Percentiles rank a stretch among this genome's conserved stretches.
Evolutionary conservation across 1,284 basidiomycete genomes (phyloP).

Genomic region (Rhodotorula mucilaginosa): DNA sequence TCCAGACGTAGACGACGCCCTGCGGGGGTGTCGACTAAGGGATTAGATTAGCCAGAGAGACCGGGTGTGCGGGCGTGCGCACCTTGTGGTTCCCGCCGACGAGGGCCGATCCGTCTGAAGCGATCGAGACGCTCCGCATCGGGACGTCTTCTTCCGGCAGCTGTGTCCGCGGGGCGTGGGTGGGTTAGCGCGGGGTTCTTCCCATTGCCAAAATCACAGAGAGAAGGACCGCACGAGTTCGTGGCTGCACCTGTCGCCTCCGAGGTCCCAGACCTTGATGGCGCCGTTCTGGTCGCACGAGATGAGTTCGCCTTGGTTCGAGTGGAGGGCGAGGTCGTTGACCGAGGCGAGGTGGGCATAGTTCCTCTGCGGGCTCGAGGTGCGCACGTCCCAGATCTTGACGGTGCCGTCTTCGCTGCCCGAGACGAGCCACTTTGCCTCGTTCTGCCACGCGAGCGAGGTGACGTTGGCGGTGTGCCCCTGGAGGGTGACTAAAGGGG

Average conservation of each 20-base stretch:
- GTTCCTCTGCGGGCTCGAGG: constrained; percentile 55
- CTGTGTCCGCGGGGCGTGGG: constrained; percentile 51
- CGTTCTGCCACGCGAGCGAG: constrained; percentile 89
- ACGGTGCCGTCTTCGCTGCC: constrained; percentile 97
- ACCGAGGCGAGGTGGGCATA: constrained; percentile 63
- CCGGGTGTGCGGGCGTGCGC: constrained; percentile 21
- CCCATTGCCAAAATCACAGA: too few species aligned
- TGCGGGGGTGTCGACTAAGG: constrained; percentile 46
- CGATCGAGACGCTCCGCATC: constrained; percentile 90
- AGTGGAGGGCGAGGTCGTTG: constrained; percentile 97
- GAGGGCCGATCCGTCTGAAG: constrained; percentile 89
- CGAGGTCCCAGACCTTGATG: constrained; percentile 98
- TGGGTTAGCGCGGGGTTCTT: too few species aligned
- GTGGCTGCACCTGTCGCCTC: constrained; percentile 94
- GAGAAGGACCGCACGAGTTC: constrained; percentile 68
- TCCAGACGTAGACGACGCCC: constrained; percentile 96
- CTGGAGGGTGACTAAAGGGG: constrained; percentile 65
- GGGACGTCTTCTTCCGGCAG: constrained; percentile 93
- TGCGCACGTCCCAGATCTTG: constrained; percentile 96
- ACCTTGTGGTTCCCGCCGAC: constrained; percentile 98
- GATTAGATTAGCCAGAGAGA: not conserved
- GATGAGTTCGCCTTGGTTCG: constrained; percentile 97
- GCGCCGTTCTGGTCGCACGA: constrained; percentile 98
- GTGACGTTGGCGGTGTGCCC: constrained; percentile 95
- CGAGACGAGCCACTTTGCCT: constrained; percentile 98